Evolutionary conservation across 805 yeast genomes (phyloP).

Genomic region (Starmerella asiatica): DNA sequence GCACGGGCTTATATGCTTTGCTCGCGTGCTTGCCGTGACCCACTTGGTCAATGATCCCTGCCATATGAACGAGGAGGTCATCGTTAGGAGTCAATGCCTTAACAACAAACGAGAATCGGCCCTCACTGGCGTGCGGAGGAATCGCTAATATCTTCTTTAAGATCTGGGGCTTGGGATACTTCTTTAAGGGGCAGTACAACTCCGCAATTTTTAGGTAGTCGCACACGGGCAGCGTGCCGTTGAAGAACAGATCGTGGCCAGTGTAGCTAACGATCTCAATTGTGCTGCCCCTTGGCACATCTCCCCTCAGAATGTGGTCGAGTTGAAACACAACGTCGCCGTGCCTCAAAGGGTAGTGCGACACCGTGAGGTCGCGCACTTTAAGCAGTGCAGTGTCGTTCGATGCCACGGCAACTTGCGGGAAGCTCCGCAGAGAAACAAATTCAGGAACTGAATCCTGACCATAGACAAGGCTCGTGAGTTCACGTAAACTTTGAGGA

Average conservation of each 20-base stretch:
- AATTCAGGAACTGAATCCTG: slow-evolving; percentile 15
- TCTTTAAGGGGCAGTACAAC: slow-evolving; percentile 22
- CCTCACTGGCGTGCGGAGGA: too few relatives aligned
- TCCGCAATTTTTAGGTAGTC: slow-evolving; percentile 20
- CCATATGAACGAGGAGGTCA: slow-evolving; percentile 19
- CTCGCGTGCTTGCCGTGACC: too few relatives aligned
- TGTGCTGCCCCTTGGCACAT: slow-evolving; percentile 19
- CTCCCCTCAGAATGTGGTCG: slow-evolving; percentile 16
- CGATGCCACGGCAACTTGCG: slow-evolving; percentile 16
- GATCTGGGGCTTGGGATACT: slow-evolving; percentile 4
- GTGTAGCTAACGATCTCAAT: slow-evolving; percentile 19
- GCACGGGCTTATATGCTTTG: too few relatives aligned
- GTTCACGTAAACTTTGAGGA: slow-evolving; percentile 11
- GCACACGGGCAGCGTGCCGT: slow-evolving; percentile 22
- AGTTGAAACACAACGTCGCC: slow-evolving; percentile 22
- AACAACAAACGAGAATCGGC: slow-evolving; percentile 24
- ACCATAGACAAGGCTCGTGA: slow-evolving; percentile 11
- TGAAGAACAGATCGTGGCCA: slow-evolving; percentile 12
- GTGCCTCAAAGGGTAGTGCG: slow-evolving; percentile 23
- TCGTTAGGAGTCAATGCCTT: slow-evolving; percentile 18
- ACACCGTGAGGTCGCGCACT: slow-evolving; percentile 17
- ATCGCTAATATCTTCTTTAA: slow-evolving; percentile 21
- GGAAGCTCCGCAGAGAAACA: slow-evolving; percentile 6
- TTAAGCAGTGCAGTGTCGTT: slow-evolving; percentile 22
- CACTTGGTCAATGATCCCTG: slow-evolving; percentile 17